Conservation (phyloP, 2,329 filamentous ascomycete genomes). For the Calonectria pteridis region DNA sequence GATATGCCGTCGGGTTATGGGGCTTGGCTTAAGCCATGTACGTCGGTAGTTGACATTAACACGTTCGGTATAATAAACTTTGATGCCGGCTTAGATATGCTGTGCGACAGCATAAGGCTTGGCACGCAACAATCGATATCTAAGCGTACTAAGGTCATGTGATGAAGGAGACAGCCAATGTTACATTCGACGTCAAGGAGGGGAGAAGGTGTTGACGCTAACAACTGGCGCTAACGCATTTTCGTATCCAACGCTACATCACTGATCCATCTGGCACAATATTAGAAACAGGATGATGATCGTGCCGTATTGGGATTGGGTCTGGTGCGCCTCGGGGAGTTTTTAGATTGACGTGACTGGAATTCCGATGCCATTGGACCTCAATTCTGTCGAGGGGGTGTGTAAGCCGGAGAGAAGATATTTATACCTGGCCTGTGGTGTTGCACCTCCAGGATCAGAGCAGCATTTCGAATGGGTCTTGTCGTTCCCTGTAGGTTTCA, state of each 20-base stretch:
- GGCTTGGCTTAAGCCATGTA: not conserved
- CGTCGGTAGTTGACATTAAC: conserved; percentile 1
- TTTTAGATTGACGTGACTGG: not conserved
- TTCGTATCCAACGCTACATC: conserved; percentile 34
- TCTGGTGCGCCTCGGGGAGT: not conserved
- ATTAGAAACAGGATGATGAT: not conserved
- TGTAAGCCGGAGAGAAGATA: not conserved
- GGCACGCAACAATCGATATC: not conserved
- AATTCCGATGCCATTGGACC: not conserved
- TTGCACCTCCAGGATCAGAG: not conserved
- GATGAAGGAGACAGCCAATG: not conserved
- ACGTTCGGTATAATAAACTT: not conserved
- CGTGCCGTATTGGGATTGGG: not conserved
- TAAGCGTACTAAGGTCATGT: not conserved
- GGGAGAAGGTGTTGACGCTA: not conserved
- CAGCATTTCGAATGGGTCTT: not conserved
- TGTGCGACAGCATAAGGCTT: not conserved
- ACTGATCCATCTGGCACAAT: conserved; percentile 4
- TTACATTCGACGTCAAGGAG: not conserved
- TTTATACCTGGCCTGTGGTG: not conserved
- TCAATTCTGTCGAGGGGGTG: not conserved
- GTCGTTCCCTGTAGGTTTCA: not conserved
- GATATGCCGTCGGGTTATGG: not conserved
- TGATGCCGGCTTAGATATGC: not conserved
- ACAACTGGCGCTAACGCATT: conserved; percentile 31